Percentiles rank a stretch among this genome's conserved stretches.
These are phyloP conservation scores for Diospyros lotus DNA, from an alignment of 148 eudicot genomes.

Conservation along the genomic window DNA sequence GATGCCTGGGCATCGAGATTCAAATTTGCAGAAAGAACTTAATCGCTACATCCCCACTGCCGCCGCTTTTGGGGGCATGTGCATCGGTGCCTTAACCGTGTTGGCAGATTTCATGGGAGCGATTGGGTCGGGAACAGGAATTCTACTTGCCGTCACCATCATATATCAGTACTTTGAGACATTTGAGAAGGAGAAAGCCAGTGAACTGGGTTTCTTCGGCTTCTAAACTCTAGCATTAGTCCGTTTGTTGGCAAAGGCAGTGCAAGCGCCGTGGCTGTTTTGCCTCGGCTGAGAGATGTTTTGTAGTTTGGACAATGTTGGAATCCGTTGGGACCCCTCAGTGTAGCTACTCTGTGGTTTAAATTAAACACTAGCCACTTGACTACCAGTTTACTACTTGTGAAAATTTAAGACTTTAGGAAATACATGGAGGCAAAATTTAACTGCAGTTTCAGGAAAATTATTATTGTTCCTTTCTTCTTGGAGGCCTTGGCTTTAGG, in stretches of 20 bases:
- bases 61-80: conserved; percentile 84
- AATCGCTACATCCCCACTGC: conserved; percentile 87
- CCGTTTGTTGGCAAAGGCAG: neutral
- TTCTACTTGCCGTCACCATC: conserved; percentile 75
- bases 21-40: conserved; percentile 80
- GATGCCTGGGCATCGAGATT: conserved; percentile 82
- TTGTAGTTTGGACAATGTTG: no score
- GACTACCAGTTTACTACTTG: neutral
- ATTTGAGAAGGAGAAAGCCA: conserved; percentile 89
- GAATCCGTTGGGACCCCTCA: no score
- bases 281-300: neutral
- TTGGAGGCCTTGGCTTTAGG: neutral
- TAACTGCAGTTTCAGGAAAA: neutral
- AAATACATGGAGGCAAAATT: neutral
- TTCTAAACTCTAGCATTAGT: conserved; percentile 26
- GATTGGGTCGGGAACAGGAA: conserved; percentile 87
- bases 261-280: neutral
- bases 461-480: neutral
- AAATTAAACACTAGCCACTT: neutral
- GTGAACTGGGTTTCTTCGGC: conserved; percentile 83
- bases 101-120: conserved; percentile 96
- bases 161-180: conserved; percentile 87
- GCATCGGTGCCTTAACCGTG: conserved; percentile 82
- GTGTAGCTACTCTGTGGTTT: neutral
- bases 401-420: neutral